Conservation (phyloP, 2,329 filamentous ascomycete species). For the Aspergillaceae sp. region DNA sequence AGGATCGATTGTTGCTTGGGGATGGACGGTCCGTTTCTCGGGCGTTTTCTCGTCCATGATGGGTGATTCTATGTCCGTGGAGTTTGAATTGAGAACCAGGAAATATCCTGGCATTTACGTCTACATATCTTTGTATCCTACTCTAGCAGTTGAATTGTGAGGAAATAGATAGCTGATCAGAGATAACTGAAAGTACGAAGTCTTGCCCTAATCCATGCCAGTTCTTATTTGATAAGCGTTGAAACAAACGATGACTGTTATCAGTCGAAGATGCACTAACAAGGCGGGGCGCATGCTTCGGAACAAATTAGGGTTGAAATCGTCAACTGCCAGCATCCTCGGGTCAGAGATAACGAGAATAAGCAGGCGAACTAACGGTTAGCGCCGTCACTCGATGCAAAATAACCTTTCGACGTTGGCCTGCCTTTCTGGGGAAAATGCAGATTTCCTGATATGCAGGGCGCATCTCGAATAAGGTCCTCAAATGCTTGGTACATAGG, state of each 20-base stretch:
- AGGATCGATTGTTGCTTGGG: constrained; percentile 37
- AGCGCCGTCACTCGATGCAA: background rate
- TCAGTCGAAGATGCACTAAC: no score
- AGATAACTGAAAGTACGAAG: no score
- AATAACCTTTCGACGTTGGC: background rate
- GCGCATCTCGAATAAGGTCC: background rate
- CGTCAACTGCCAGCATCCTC: background rate
- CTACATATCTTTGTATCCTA: no score
- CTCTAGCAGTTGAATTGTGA: no score
- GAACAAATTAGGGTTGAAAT: background rate
- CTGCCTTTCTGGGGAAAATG: background rate
- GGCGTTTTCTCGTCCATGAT: background rate
- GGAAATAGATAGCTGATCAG: no score
- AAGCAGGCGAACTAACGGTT: background rate
- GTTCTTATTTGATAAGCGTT: no score
- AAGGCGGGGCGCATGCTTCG: background rate
- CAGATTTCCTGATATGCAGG: background rate
- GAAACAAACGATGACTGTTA: background rate
- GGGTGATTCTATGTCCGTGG: background rate
- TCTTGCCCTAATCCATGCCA: no score
- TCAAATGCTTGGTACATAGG: no score
- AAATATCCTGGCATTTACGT: background rate
- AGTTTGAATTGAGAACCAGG: no score
- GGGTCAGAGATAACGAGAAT: background rate
- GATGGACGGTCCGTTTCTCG: constrained; percentile 21